Conservation (phyloP, 129 eudicot species). For the Ambrosia trifida region DNA sequence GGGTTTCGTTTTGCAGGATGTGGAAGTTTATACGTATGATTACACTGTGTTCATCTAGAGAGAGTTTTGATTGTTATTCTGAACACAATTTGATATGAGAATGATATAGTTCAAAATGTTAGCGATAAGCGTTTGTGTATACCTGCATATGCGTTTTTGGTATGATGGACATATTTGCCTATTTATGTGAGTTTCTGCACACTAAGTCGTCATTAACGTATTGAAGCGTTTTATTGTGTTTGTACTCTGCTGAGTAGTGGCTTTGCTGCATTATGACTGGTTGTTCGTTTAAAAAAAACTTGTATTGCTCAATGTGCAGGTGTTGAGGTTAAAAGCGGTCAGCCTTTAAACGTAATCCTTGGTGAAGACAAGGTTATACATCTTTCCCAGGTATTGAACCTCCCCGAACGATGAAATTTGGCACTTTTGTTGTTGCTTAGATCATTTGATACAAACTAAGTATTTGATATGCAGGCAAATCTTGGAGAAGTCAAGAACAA, state of each 20-base stretch:
- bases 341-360: constrained; percentile 45
- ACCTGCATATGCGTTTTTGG: background rate
- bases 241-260: background rate
- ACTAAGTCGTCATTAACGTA: background rate
- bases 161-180: background rate
- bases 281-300: background rate
- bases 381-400: constrained; percentile 70
- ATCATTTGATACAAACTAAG: background rate
- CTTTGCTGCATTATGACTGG: background rate
- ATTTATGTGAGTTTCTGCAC: background rate
- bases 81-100: too few relatives aligned
- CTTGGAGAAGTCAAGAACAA: constrained; percentile 68
- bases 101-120: too few relatives aligned
- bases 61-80: too few relatives aligned
- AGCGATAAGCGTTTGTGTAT: background rate
- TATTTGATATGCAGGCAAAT: constrained; percentile 48
- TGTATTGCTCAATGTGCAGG: constrained; percentile 33
- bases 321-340: constrained; percentile 72
- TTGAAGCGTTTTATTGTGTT: background rate
- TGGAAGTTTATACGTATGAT: too few relatives aligned
- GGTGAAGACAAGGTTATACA: constrained; percentile 62
- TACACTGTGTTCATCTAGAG: too few relatives aligned
- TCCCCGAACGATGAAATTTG: too few relatives aligned
- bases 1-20: too few relatives aligned
- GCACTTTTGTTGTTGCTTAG: background rate